phyloP scores from a whole-genome alignment of 2,329 filamentous ascomycete species.

The Xylaria digitata region DNA sequence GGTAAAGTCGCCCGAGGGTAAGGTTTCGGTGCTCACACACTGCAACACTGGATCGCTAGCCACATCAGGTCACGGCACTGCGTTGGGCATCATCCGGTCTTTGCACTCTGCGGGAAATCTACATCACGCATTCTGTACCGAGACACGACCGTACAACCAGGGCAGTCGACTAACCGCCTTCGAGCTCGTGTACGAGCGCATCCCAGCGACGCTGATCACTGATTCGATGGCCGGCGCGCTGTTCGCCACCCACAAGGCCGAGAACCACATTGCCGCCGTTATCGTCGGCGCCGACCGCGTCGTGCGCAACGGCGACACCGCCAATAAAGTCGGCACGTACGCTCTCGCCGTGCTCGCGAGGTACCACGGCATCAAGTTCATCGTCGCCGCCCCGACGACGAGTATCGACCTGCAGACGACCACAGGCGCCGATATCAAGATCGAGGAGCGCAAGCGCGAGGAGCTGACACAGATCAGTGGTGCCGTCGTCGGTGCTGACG shows the following conservation, averaged over 20 bases:
- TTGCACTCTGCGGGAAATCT: constrained; percentile 75
- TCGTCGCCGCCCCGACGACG: constrained; percentile 93
- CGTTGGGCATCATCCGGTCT: constrained; percentile 90
- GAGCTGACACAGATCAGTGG: constrained; percentile 90
- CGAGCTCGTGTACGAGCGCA: constrained; percentile 92
- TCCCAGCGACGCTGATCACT: constrained; percentile 90
- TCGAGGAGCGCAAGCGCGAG: constrained; percentile 84
- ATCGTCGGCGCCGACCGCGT: constrained; percentile 96
- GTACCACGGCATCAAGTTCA: constrained; percentile 90
- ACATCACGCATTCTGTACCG: constrained; percentile 91
- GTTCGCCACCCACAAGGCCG: constrained; percentile 71
- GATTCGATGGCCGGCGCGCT: constrained; percentile 97
- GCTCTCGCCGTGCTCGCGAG: constrained; percentile 88
- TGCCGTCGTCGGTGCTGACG: constrained; percentile 73
- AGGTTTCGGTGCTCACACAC: constrained; percentile 89
- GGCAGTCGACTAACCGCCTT: constrained; percentile 94
- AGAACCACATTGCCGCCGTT: constrained; percentile 81
- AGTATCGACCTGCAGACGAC: constrained; percentile 88
- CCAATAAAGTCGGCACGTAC: constrained; percentile 99
- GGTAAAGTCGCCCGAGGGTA: constrained; percentile 58
- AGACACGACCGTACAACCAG: constrained; percentile 98
- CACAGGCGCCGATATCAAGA: constrained; percentile 83
- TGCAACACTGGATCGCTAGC: constrained; percentile 98
- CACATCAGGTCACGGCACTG: constrained; percentile 97
- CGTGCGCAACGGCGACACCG: constrained; percentile 95